Base-by-base conservation (phyloP, 2,329 filamentous ascomycete species). In the Zarea fungicola region DNA sequence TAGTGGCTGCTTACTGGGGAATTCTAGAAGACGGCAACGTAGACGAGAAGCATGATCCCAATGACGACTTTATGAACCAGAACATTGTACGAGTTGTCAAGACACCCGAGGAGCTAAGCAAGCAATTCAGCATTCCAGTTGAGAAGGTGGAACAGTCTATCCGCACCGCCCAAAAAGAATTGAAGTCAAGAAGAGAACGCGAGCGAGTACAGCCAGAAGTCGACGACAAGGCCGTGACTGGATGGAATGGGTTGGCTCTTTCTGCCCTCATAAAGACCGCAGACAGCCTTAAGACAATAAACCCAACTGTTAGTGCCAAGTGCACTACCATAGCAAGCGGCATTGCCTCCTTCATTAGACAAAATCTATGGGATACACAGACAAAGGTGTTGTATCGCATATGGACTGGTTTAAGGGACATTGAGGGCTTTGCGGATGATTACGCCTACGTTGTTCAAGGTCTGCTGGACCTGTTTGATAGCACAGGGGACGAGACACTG, bases 1-100 rank as follows among this genome's bases (percentile, higher is more conserved):
- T 96, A 14, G 83, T 88, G 25, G 88, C 89, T 1, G 82, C 82
- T 5, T 89, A 96, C 65, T 97, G 89, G 81, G 87, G 88, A 52
- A 85, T 96, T 13, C 78, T 80, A 26, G 77, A 87, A 34, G 83
- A 95, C 56, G 93, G 93, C 37, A 97, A 99, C 59, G 85, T 99
- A 1, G 80, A 84, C 28, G 82, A 84, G 4, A 80, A 85, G 48
- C 83, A 92, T 57, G 93, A 99, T 61, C 85, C 88, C 0, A 87
- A 95, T 59, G 92, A 97, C 62, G 92, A 97, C 61, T 92, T 97
- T 52, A 85, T 95, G 60, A 90, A 92, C 59, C 89, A 95, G 63
- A 99, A 97, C 61, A 90, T 96, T 5, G 69, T 96, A 2, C 81
- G 83, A 31, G 77, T 95, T 22, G 79, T 79, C 29, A 82, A 78